phyloP scores from a whole-genome alignment of 306 rosid species.

The Lathyrus tuberosus region DNA sequence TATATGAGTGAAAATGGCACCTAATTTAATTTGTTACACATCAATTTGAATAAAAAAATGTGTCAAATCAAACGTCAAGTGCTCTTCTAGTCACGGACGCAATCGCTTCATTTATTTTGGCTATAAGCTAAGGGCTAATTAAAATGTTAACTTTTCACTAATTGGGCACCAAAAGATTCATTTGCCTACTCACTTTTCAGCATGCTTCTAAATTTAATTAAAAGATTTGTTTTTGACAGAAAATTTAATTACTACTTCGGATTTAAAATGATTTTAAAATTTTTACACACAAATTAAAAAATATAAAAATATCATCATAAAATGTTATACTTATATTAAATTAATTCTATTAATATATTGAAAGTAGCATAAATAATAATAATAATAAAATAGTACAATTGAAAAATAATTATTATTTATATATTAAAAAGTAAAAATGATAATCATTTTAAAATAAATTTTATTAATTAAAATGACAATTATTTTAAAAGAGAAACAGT shows the following conservation, averaged over 20 bases:
- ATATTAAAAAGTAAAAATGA: too few relatives aligned
- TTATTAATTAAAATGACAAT: too few relatives aligned
- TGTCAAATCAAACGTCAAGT: not conserved
- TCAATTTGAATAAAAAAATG: not conserved
- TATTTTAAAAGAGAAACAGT: too few relatives aligned
- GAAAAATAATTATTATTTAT: too few relatives aligned
- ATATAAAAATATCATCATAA: too few relatives aligned
- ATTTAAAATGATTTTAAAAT: too few relatives aligned
- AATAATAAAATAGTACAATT: too few relatives aligned
- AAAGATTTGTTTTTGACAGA: not conserved
- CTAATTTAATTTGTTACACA: slow-evolving; percentile 13
- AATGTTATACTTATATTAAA: too few relatives aligned
- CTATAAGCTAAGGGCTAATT: not conserved
- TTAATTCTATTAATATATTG: too few relatives aligned
- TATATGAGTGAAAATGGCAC: not conserved
- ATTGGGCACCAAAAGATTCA: slow-evolving; percentile 13
- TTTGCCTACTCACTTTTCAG: not conserved
- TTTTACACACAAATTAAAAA: too few relatives aligned
- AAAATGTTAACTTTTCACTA: slow-evolving; percentile 9
- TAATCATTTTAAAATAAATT: too few relatives aligned
- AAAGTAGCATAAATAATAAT: too few relatives aligned
- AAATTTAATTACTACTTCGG: not conserved
- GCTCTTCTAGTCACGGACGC: slow-evolving; percentile 26
- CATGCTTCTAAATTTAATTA: not conserved
- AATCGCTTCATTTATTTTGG: not conserved